Base-by-base conservation (phyloP, 805 yeast genomes). In the Ogataea allantospora region DNA sequence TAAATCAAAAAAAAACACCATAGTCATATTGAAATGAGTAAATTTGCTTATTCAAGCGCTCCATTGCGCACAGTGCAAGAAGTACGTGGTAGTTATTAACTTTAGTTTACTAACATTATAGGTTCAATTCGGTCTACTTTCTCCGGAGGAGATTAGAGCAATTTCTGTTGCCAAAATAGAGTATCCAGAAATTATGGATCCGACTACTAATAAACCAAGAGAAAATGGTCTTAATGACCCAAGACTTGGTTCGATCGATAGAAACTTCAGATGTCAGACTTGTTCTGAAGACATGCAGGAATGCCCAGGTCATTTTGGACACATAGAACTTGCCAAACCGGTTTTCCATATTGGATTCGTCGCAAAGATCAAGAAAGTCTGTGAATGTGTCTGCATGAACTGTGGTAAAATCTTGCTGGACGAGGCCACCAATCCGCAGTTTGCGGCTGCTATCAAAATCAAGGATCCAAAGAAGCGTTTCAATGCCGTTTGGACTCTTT, bases 181-280 rank as follows among this genome's bases (percentile, higher is more conserved):
- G 65, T 93, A 85, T 58, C 99, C 99, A 15, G 99, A 93, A 67
- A 93, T 97, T n/a, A 93, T 93, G 96, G 99, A 93, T 64, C 97
- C 89, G 64, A 79, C 96, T 26, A 88, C 95, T 42, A 83, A 84
- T 59, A 85, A 86, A 48, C 97, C 98, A 32, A 80, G 97, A 62
- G 89, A 88, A 50, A 97, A 97, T 47, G 99, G 99, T 44, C 71
- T 93, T 46, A 91, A 89, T 61, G 99, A 95, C 63, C 98, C 99
- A 44, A 80, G 98, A 55, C 73, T 93, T 45, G 99, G 99, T 34
- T 85, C 97, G 4, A 89, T 93, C 54, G 99, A 93, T 66, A 82
- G 99, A 63, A 91, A 89, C 62, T 86, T 85, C 74, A 88, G 87
- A 70, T 93, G 99, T 73, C 98, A 91, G 71, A 93, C 99, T 16